phyloP scores from a whole-genome alignment of 495 filamentous ascomycete genomes.

The Corynascus novoguineensis region DNA sequence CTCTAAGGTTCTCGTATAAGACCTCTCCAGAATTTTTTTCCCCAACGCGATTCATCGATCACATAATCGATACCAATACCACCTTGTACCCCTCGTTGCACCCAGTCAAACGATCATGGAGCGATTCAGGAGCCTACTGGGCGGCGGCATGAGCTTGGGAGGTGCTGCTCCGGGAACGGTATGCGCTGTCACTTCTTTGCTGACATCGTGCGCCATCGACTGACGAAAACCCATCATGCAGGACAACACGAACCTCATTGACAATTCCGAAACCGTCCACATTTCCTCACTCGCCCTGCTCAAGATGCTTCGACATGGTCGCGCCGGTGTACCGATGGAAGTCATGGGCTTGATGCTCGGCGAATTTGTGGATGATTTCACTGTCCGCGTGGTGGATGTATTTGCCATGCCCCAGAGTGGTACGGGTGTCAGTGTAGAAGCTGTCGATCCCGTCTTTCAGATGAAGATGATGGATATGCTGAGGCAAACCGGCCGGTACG shows the following conservation, averaged over 20 bases:
- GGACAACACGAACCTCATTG: constrained; percentile 84
- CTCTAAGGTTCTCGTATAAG: not conserved
- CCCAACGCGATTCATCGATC: not conserved
- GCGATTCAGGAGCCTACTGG: constrained; percentile 78
- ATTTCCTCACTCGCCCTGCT: constrained; percentile 95
- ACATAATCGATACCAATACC: not conserved
- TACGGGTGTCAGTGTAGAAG: constrained; percentile 96
- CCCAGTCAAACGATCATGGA: constrained; percentile 57
- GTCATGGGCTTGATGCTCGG: constrained; percentile 99
- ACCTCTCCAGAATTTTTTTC: not conserved
- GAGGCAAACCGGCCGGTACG: constrained; percentile 89
- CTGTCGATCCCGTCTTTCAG: constrained; percentile 96
- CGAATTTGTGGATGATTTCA: constrained; percentile 98
- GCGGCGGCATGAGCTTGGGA: constrained; percentile 71
- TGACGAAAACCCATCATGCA: constrained; percentile 29
- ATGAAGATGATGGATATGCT: constrained; percentile 99
- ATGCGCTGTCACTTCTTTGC: constrained; percentile 29
- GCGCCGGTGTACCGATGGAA: constrained; percentile 98
- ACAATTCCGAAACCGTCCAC: constrained; percentile 99
- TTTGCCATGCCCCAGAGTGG: constrained; percentile 99
- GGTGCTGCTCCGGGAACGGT: constrained; percentile 66
- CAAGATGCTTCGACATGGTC: constrained; percentile 97
- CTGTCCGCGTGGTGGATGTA: constrained; percentile 93
- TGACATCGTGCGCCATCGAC: not conserved
- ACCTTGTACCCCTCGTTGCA: not conserved